Evolutionary conservation across 768 basidiomycete species (phyloP), one percentile per base, ranked within the genome.

Genomic region (Mrakia gelida): DNA sequence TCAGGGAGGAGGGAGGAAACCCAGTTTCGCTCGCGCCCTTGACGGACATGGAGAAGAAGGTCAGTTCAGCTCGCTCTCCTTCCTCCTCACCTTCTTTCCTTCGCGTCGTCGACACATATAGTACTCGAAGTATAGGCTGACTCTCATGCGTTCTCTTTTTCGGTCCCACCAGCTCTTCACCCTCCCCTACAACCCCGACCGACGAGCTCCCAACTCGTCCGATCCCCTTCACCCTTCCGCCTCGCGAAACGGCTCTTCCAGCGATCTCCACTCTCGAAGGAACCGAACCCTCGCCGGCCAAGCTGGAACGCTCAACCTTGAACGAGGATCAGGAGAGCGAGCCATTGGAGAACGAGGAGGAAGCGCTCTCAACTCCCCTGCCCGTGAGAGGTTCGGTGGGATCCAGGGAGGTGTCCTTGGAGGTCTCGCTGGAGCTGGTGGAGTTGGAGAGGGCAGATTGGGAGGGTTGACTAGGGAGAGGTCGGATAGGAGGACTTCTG

Each of bases 1-100:
- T 94, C 34, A 90, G 91, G 78, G 93, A 94, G 82, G 85, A 88
- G 32, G 90, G 88, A 41, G 87, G 83, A 62, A 92, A 93, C 77
- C 95, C 95, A 26, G 85, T 91, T 52, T 88, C 54, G 16, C 62
- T 79, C 59, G 52, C 56, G 3, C 65, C 75, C 9, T 18, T 75
- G 41, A 54, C 74, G 34, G 78, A 79, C 38, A 68, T 62, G 41
- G 78, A 79, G 75, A 71, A 72, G 62, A 75, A 75, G 49, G 77
- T 78, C 43, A 61, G 77, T 52, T 21, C 21, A 41, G 23, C 1
- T 18, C 30, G 41, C 38, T 30, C 59, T 62, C 32, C 23, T 59
- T 59, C 10, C 56, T 59, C 10, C 56, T 49, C 15, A 5, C 43
- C 26, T 13, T 41, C 34, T 1, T 63, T 76, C 67, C 38, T 26